These are phyloP conservation scores for Globisporangium emineosum DNA, from an alignment of 352 stramenopile species.

Conservation along the genomic window DNA sequence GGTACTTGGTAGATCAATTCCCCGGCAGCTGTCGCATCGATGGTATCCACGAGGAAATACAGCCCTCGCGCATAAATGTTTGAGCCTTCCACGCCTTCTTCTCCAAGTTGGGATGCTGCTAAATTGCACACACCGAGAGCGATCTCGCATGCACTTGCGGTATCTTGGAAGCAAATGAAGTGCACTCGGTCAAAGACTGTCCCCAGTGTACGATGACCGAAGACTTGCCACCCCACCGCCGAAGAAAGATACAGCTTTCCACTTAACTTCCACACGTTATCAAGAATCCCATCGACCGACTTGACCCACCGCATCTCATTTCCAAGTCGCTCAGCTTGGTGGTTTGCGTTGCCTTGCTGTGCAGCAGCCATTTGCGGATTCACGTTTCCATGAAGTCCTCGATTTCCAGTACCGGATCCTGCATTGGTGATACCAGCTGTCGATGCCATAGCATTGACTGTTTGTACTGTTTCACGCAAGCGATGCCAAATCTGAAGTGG, in stretches of 20 bases:
- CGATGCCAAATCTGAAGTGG: conserved; percentile 44
- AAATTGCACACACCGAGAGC: conserved; percentile 49
- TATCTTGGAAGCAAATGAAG: conserved; percentile 51
- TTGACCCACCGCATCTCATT: conserved; percentile 51
- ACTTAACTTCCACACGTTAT: conserved; percentile 62
- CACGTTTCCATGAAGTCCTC: conserved; percentile 20
- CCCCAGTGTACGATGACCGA: conserved; percentile 44
- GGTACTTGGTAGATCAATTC: conserved; percentile 34
- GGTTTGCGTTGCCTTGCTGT: conserved; percentile 15
- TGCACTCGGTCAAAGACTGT: conserved; percentile 50
- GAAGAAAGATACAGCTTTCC: conserved; percentile 51
- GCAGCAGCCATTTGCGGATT: conserved; percentile 24
- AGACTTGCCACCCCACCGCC: conserved; percentile 45
- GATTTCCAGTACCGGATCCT: neutral
- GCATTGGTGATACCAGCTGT: neutral
- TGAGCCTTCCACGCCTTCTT: conserved; percentile 5
- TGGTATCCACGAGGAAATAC: conserved; percentile 30
- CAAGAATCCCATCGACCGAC: conserved; percentile 52
- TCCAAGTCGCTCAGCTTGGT: conserved; percentile 9
- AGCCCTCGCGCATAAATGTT: conserved; percentile 34
- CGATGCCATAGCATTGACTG: conserved; percentile 7
- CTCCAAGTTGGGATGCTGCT: conserved; percentile 22
- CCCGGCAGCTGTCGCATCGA: conserved; percentile 6
- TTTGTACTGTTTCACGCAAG: conserved; percentile 23
- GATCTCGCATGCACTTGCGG: conserved; percentile 44